phyloP scores from a whole-genome alignment of 1,139 yeast species.

The Diutina mesorugosa region DNA sequence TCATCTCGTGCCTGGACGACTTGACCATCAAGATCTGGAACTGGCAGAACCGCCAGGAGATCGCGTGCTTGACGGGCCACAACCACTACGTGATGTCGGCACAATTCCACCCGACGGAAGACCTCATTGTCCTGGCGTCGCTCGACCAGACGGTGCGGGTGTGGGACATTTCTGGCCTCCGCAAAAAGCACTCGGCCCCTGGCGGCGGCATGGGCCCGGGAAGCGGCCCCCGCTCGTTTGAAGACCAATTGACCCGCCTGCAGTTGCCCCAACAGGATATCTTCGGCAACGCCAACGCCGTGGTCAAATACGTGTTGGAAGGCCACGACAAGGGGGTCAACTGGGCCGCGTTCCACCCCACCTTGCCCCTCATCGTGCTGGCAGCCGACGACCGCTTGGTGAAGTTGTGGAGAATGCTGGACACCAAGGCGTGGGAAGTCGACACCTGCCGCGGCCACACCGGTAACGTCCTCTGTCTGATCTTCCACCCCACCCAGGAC shows the following conservation, averaged over 20 bases:
- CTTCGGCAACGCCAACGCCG: constrained; percentile 87
- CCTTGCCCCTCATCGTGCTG: constrained; percentile 86
- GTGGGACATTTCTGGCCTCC: constrained; percentile 94
- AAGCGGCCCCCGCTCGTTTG: constrained; percentile 41
- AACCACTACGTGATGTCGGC: constrained; percentile 98
- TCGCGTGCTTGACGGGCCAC: constrained; percentile 96
- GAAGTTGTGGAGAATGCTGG: constrained; percentile 96
- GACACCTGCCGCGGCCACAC: constrained; percentile 98
- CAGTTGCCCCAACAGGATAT: constrained; percentile 79
- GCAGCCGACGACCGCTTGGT: constrained; percentile 95
- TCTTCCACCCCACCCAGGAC: constrained; percentile 91
- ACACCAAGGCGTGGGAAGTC: constrained; percentile 97
- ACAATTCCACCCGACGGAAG: constrained; percentile 93
- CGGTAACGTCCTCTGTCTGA: constrained; percentile 77
- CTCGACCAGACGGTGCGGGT: constrained; percentile 98
- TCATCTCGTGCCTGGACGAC: constrained; percentile 91
- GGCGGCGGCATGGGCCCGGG: constrained; percentile 17
- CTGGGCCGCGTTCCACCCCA: constrained; percentile 98
- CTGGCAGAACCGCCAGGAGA: constrained; percentile 97
- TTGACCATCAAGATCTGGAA: constrained; percentile 99
- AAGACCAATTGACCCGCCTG: constrained; percentile 68
- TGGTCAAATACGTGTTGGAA: constrained; percentile 90
- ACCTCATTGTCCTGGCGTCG: constrained; percentile 88
- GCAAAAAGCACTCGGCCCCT: constrained; percentile 84
- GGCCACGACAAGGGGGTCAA: constrained; percentile 98